A percentile compares a stretch with the other conserved stretches of the same genome.
Conservation (phyloP, 306 rosid genomes). For the Senna tora region DNA sequence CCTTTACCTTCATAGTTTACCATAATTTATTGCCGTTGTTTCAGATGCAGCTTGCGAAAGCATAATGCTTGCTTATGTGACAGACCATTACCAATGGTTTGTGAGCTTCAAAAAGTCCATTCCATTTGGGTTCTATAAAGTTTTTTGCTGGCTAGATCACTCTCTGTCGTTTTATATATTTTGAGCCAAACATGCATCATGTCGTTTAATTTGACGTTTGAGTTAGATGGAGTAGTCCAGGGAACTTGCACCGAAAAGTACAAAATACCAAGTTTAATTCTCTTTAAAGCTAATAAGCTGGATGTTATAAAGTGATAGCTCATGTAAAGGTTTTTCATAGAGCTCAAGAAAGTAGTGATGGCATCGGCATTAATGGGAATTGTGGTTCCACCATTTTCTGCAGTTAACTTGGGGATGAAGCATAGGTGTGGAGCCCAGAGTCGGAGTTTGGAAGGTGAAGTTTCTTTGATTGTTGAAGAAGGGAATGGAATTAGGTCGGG, state of each 20-base stretch:
- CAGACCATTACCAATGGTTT: neutral
- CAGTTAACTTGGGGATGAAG: constrained; percentile 22
- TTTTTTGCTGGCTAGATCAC: neutral
- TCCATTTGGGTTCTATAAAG: neutral
- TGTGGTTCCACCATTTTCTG: constrained; percentile 41
- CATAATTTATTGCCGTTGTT: neutral
- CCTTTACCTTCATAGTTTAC: neutral
- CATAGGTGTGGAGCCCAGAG: constrained; percentile 34
- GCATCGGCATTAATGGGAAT: constrained; percentile 46
- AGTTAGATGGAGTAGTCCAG: neutral
- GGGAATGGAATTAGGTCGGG: constrained; percentile 40
- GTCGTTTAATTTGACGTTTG: neutral
- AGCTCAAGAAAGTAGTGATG: constrained; percentile 41
- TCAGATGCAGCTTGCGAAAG: neutral
- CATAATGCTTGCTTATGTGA: neutral
- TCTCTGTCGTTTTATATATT: neutral
- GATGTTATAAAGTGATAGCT: neutral
- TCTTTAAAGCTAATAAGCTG: neutral
- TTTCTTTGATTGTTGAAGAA: constrained; percentile 42
- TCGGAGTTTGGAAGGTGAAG: constrained; percentile 41
- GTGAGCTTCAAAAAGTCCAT: neutral
- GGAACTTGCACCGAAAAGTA: neutral
- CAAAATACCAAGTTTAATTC: no score
- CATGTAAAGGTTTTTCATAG: neutral
- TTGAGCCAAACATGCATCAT: neutral